These are phyloP conservation scores for Endocalyx cinctus DNA, from an alignment of 2,329 filamentous ascomycete species.

Conservation along the genomic window DNA sequence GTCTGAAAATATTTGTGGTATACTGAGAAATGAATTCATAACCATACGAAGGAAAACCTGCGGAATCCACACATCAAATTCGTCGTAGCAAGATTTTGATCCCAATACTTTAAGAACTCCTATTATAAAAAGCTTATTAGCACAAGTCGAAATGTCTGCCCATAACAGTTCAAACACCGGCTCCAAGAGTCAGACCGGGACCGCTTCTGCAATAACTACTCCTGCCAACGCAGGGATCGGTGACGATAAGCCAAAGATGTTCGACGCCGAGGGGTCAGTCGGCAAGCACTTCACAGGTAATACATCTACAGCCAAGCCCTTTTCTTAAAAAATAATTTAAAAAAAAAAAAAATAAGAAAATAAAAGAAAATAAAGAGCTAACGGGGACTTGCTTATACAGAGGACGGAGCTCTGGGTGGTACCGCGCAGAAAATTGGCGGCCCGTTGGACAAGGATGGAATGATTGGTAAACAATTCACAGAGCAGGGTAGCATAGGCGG, in stretches of 20 bases:
- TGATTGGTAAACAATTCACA: conserved; percentile 53
- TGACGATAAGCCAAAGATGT: conserved; percentile 31
- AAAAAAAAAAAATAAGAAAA: no score
- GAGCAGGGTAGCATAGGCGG: conserved; percentile 48
- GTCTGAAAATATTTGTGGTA: no score
- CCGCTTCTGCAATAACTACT: conserved; percentile 21
- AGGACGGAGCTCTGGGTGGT: conserved; percentile 45
- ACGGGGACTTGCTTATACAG: no score
- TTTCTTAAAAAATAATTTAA: no score
- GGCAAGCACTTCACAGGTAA: conserved; percentile 53
- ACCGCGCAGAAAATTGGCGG: conserved; percentile 47
- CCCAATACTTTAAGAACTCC: not conserved
- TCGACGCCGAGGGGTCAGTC: conserved; percentile 46
- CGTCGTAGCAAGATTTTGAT: conserved; percentile 1
- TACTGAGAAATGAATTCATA: no score
- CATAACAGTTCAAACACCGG: conserved; percentile 27
- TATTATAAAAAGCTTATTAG: not conserved
- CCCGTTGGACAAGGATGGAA: conserved; percentile 44
- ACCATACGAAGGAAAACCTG: no score
- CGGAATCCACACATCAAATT: no score
- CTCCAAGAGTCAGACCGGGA: conserved; percentile 23
- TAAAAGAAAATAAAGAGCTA: no score
- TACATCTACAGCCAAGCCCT: conserved; percentile 1
- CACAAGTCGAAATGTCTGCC: conserved; percentile 21
- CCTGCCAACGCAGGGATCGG: conserved; percentile 26